Percentiles rank a stretch among this genome's conserved stretches.
phyloP scores from a whole-genome alignment of 2,329 filamentous ascomycete species.

The Amauroascus niger region DNA sequence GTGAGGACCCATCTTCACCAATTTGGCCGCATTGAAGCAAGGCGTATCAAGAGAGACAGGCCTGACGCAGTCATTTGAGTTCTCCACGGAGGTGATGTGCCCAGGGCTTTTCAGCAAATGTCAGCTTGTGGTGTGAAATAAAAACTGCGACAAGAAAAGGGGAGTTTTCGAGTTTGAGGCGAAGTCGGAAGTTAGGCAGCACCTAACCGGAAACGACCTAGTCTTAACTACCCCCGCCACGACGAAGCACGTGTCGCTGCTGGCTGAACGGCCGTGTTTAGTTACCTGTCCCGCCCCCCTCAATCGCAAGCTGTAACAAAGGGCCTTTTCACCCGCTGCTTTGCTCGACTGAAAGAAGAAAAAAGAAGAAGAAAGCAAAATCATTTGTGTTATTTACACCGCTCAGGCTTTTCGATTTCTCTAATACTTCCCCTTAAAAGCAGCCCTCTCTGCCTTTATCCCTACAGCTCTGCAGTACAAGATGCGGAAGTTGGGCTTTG shows the following conservation, averaged over 20 bases:
- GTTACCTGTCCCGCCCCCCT: too few relatives aligned
- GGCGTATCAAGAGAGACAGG: background rate
- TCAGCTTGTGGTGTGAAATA: background rate
- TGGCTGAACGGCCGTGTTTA: too few relatives aligned
- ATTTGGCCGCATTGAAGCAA: conserved; percentile 5
- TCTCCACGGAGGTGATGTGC: background rate
- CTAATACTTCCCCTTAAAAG: background rate
- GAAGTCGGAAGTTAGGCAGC: background rate
- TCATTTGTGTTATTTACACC: too few relatives aligned
- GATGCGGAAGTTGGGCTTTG: conserved; percentile 31
- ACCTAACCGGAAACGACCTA: background rate
- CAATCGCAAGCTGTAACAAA: too few relatives aligned
- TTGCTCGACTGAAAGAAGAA: background rate
- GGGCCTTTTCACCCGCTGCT: background rate
- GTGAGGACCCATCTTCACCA: conserved; percentile 34
- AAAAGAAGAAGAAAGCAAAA: too few relatives aligned
- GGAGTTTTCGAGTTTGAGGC: conserved; percentile 3
- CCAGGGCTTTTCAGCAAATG: background rate
- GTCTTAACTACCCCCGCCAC: background rate
- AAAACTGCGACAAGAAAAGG: background rate
- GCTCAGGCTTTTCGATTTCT: background rate
- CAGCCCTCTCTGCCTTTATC: background rate
- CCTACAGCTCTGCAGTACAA: background rate
- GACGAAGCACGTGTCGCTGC: background rate
- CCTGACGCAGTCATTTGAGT: background rate